These are phyloP conservation scores for Pleurotus platypus DNA, from an alignment of 768 basidiomycete genomes.

Conservation along the genomic window DNA sequence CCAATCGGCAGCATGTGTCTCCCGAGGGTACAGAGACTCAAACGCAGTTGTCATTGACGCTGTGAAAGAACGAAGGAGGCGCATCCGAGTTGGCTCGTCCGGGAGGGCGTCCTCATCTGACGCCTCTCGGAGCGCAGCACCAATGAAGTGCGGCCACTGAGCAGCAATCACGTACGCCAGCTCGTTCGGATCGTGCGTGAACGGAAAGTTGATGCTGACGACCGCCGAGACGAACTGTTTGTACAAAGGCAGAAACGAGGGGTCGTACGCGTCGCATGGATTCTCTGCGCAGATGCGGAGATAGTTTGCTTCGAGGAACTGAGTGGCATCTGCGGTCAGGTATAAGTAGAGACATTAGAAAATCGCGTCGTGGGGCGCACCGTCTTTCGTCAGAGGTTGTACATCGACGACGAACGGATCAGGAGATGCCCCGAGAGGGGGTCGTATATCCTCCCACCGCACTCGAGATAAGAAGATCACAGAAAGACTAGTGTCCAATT, in stretches of 20 bases:
- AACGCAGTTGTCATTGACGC: slow-evolving; percentile 59
- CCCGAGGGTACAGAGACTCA: slow-evolving; percentile 65
- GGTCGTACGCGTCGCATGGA: slow-evolving; percentile 42
- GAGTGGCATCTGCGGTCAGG: slow-evolving; percentile 22
- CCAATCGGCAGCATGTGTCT: slow-evolving; percentile 64
- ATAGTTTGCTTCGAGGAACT: slow-evolving; percentile 2
- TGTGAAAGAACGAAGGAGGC: slow-evolving; percentile 60
- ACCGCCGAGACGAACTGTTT: slow-evolving; percentile 58
- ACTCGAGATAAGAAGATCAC: slow-evolving; percentile 63
- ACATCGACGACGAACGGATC: slow-evolving; percentile 71
- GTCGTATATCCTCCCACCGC: slow-evolving; percentile 72
- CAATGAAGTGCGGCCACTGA: slow-evolving; percentile 77
- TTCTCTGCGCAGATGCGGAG: neutral
- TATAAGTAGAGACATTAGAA: neutral
- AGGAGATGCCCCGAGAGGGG: slow-evolving; percentile 62
- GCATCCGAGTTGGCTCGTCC: slow-evolving; percentile 58
- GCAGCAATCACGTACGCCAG: slow-evolving; percentile 74
- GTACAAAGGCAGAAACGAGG: slow-evolving; percentile 55
- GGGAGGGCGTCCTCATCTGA: slow-evolving; percentile 31
- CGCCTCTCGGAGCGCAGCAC: slow-evolving; percentile 56
- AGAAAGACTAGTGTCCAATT: slow-evolving; percentile 41
- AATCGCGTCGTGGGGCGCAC: slow-evolving; percentile 28
- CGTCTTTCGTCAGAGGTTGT: slow-evolving; percentile 49
- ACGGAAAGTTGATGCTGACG: slow-evolving; percentile 58
- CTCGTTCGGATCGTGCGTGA: slow-evolving; percentile 65